Evolutionary conservation across 306 rosid species (phyloP).

Genomic region (Castanea crenata): DNA sequence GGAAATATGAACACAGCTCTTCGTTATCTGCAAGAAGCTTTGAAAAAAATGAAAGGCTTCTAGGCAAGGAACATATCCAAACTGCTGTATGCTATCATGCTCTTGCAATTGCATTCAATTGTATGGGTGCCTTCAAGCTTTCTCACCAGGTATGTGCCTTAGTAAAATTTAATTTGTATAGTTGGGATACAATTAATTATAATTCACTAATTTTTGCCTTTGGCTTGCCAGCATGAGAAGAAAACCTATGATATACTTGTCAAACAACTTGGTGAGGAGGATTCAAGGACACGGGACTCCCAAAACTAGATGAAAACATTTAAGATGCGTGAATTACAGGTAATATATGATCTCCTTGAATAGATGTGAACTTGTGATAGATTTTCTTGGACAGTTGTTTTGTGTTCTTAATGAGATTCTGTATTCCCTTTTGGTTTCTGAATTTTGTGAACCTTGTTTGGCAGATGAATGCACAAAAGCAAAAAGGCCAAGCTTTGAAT

Average conservation of each 20-base stretch:
- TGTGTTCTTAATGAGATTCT: neutral
- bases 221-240: constrained; percentile 78
- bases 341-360: constrained; percentile 11
- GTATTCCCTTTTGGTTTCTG: neutral
- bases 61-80: too few relatives aligned
- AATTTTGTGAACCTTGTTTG: constrained; percentile 8
- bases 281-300: constrained; percentile 90
- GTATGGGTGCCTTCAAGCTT: too few relatives aligned
- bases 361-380: neutral
- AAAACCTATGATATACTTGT: constrained; percentile 90
- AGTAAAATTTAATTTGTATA: too few relatives aligned
- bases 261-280: constrained; percentile 96
- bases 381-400: neutral
- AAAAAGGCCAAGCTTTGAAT: constrained; percentile 85
- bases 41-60: constrained; percentile 84
- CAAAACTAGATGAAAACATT: constrained; percentile 95
- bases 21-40: constrained; percentile 98
- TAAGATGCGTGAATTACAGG: constrained; percentile 94
- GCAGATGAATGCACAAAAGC: constrained; percentile 93
- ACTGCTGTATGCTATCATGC: too few relatives aligned
- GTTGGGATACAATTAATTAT: neutral
- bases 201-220: constrained; percentile 21
- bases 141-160: too few relatives aligned
- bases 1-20: constrained; percentile 97
- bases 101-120: too few relatives aligned